Base-by-base conservation (phyloP, 2,329 filamentous ascomycete species). In the Pseudogymnoascus pannorum region DNA sequence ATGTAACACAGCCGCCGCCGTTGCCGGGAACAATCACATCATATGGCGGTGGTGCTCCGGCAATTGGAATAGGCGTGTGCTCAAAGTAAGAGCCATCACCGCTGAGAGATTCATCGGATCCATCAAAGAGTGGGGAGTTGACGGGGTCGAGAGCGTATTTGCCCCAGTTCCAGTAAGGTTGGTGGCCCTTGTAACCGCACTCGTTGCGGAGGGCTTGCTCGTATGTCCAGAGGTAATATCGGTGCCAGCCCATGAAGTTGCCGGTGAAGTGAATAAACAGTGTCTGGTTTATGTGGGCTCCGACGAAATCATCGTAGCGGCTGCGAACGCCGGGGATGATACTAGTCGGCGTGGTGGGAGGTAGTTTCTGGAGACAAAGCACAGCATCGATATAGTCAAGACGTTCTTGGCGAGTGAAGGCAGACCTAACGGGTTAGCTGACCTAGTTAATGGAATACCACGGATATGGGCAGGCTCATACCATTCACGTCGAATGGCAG, bases 121-220 rank as follows among this genome's bases (percentile, higher is more conserved):
- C 82, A 65, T 83, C 80, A 63, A 86, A 84, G 57, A 84, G 68
- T 12, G 81, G 78, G 0, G 80, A 82, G 60, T 76, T 75, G 63
- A 71, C 66, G 1, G 76, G 74, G 64, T 83, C 76, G 2, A 72
- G 64, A 2, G 77, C 73, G 71, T 77, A 78, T 59, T 75, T 74
- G 2, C 75, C 75, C 78, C 80, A 84, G 68, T 83, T 79, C 72
- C 63, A 65, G 60, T 67, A 65, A 57, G 77, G 76, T 60, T 77
- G 74, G 4, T 71, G 69, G 12, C 77, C 77, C 1, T 66, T 72
- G 65, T 79, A 80, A 16, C 75, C 74, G 61, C 78, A 80, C 59
- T 77, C 73, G 2, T 75, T 66, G 48, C 72, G 69, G 4, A 80
- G 71, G 24, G 74, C 75, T 62, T 74, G 68, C 63, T 80, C 78